Conservation (phyloP, 169 alveolate species). For the Plasmodium coatneyi region DNA sequence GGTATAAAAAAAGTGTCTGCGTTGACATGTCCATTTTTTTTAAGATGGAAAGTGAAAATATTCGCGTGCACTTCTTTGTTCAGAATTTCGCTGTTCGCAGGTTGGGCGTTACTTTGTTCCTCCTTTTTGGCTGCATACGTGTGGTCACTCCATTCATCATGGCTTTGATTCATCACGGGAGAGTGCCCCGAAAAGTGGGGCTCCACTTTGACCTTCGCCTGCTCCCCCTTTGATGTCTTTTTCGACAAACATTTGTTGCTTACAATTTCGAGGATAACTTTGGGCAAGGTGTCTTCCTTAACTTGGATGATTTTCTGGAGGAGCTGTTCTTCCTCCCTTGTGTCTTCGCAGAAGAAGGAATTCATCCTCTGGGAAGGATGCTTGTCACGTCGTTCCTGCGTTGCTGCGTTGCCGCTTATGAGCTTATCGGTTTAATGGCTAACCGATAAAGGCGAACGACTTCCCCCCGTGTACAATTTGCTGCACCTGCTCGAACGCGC, state of each 20-base stretch:
- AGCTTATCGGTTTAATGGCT: not conserved
- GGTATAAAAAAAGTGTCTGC: slow-evolving; percentile 64
- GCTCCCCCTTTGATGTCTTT: not conserved
- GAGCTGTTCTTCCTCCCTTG: slow-evolving; percentile 64
- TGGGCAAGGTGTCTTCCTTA: slow-evolving; percentile 17
- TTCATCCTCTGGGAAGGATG: not conserved
- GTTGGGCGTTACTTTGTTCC: not conserved
- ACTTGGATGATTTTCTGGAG: slow-evolving; percentile 16
- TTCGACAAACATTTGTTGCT: slow-evolving; percentile 6
- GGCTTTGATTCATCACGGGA: not conserved
- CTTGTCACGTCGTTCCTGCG: not conserved
- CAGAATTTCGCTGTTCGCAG: not conserved
- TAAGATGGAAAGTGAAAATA: slow-evolving; percentile 55
- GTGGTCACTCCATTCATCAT: not conserved
- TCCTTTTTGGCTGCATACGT: not conserved
- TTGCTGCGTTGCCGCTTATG: not conserved
- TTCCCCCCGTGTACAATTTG: not conserved
- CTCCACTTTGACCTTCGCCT: not conserved
- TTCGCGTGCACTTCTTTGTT: slow-evolving; percentile 3
- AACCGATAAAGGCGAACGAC: not conserved
- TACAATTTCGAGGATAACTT: slow-evolving; percentile 8
- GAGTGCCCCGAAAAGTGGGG: not conserved
- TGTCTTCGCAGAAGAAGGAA: slow-evolving; percentile 69
- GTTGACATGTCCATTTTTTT: slow-evolving; percentile 43
- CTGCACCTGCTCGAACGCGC: not conserved